Evolutionary conservation across 768 basidiomycete genomes (phyloP), one percentile per base, ranked within the genome.

Genomic region (Cystofilobasidium macerans): DNA sequence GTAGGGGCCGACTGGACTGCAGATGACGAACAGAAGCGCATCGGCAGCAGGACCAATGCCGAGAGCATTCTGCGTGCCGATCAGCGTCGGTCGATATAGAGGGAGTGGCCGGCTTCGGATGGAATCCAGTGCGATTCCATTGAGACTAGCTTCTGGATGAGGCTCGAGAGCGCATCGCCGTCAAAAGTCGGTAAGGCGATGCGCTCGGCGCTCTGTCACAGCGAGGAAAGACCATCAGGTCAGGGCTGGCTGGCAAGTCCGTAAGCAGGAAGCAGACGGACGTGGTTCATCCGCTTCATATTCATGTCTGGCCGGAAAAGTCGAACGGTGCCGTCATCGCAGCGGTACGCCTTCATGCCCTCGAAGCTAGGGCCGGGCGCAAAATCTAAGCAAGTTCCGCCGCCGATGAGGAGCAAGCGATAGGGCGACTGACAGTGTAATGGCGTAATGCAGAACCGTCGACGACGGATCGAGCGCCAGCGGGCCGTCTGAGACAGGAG

Each of bases 71-170:
- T 88, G 82, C 4, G 85, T 89, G 36, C 88, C 89, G 68, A 94
- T 89, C 62, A 77, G 57, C 16, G 74, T 75, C 6, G 76, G 76
- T 63, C 93, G 86, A 98, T 84, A 76, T 95, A 98, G 62, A 98
- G 77, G 75, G 89, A 92, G 77, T 94, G 86, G 20, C 90, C 91
- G 11, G 86, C 83, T 71, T 86, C 84, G 64, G 82, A 82, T 20
- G 94, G 94, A 71, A 98, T 88, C 93, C 93, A 98, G 68, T 87
- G 81, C 69, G 83, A 84, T 72, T 97, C 93, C 53, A 89, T 73
- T 24, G 82, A 81, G 71, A 97, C 79, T 71, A 98, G 86, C 76
- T 85, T 81, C 80, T 91, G 91, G 74, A 98, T 87, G 62, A 91
- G 81, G 62, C 86, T 81, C 1, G 86, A 78, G 42, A 94, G 78